Conservation (phyloP, 805 yeast species). For the Jamesozyma jinghongensis region DNA sequence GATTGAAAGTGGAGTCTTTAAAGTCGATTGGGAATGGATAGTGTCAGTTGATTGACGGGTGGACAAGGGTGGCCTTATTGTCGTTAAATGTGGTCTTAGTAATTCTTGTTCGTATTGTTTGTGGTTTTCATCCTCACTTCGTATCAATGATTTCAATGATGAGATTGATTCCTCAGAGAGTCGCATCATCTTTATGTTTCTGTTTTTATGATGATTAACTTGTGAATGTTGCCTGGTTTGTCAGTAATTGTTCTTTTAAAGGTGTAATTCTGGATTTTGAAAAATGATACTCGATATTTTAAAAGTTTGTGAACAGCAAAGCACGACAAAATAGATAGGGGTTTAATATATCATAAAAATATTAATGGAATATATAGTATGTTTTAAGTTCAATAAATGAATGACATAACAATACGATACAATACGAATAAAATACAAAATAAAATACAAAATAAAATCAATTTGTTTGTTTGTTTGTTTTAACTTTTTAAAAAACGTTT, state of each 20-base stretch:
- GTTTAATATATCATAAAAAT: too few species aligned
- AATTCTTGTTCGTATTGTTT: neutral
- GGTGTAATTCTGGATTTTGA: neutral
- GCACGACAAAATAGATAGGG: too few species aligned
- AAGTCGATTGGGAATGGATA: neutral
- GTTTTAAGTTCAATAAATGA: too few species aligned
- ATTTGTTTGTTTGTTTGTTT: neutral
- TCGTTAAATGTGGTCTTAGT: neutral
- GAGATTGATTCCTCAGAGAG: conserved; percentile 1
- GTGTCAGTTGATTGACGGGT: neutral
- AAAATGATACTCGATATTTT: too few species aligned
- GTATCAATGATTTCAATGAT: neutral
- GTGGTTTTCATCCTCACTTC: neutral
- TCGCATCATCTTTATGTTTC: too few species aligned
- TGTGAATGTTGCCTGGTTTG: too few species aligned
- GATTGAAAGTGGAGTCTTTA: neutral
- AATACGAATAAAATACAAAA: neutral
- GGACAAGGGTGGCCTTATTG: neutral
- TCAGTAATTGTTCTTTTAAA: neutral
- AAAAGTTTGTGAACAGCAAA: too few species aligned
- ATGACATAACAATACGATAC: neutral
- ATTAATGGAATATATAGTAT: too few species aligned
- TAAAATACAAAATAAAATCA: neutral
- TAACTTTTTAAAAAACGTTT: neutral
- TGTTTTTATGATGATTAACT: too few species aligned